Base-by-base conservation (phyloP, 805 yeast species). In the Pichia paraexigua region DNA sequence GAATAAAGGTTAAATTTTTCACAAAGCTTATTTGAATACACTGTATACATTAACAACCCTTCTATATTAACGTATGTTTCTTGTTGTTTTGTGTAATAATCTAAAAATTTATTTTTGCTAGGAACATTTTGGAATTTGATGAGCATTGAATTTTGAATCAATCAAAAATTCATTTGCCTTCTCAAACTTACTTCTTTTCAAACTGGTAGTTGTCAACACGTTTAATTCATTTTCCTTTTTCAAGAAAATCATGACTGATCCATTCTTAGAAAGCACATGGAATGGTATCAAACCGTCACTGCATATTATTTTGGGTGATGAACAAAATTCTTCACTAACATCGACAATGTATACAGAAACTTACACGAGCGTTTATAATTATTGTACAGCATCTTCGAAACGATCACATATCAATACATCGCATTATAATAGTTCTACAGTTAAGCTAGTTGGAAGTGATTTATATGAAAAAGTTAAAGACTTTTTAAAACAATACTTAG, bases 321-420 rank as follows among this genome's bases (percentile, higher is more conserved):
- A 82, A 42, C 77, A 80, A 54, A 64, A 62, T 53, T 79, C 80
- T 51, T 83, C 85, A 4, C 77, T 85, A 45, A 82, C 84, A 28
- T 77, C 82, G 5, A 72, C 82, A 44, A 79, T 85, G 83, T 90
- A 88, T 68, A 87, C 90, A 86, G 85, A 85, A 58, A 86, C 92
- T 53, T 91, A 91, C 69, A 88, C 97, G 1, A 92, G 95, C 5
- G 85, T 92, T 56, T 92, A 90, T 72, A 90, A 91, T 69, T 91
- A 87, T 65, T 91, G 98, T 72, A 91, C 89, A 43, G 83, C 84
- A 60, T 83, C 84, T 57, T 82, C 90, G 6, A 73, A 71, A 51
- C 76, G 65, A 63, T 71, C 69, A 21, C 65, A 68, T 40, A 43
- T 56, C 3, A 51, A 49, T 7, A 27, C 41, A 6, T 13, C 15